A percentile compares a stretch with the other conserved stretches of the same genome.
Conservation (phyloP, 768 basidiomycete genomes). For the Dendrothele bispora region DNA sequence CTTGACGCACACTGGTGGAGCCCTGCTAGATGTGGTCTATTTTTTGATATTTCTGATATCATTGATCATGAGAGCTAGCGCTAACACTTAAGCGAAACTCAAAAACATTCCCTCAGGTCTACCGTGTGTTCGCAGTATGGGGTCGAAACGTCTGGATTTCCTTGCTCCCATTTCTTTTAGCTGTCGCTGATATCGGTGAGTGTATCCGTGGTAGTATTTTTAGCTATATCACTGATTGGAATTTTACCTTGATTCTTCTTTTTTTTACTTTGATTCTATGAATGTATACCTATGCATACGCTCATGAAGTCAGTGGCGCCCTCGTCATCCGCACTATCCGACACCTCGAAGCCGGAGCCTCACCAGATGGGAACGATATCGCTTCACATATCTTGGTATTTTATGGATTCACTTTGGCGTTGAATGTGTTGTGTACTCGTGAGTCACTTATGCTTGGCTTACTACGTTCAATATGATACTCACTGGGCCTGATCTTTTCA, state of each 20-base stretch:
- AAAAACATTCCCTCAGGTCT: conserved; percentile 6
- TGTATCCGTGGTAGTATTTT: too few species aligned
- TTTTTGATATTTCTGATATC: too few species aligned
- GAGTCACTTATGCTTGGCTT: not conserved
- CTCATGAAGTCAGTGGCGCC: conserved; percentile 14
- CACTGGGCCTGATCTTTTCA: not conserved
- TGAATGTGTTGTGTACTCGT: conserved; percentile 14
- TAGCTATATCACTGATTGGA: too few species aligned
- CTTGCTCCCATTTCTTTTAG: conserved; percentile 7
- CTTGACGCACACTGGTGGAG: too few species aligned
- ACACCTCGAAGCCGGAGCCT: conserved; percentile 8
- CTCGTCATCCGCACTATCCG: conserved; percentile 12
- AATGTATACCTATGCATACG: too few species aligned
- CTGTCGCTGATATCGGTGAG: conserved; percentile 14
- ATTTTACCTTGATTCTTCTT: not conserved
- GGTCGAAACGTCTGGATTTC: conserved; percentile 3
- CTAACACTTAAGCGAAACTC: too few species aligned
- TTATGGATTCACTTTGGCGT: conserved; percentile 11
- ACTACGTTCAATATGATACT: not conserved
- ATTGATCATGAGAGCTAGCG: too few species aligned
- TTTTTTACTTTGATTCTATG: not conserved
- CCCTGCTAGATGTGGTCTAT: too few species aligned
- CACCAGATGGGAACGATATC: conserved; percentile 11
- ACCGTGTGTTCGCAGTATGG: conserved; percentile 13
- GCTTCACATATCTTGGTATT: conserved; percentile 12